Evolutionary conservation across 495 filamentous ascomycete species (phyloP).

Genomic region (Penicillium cataractarum): DNA sequence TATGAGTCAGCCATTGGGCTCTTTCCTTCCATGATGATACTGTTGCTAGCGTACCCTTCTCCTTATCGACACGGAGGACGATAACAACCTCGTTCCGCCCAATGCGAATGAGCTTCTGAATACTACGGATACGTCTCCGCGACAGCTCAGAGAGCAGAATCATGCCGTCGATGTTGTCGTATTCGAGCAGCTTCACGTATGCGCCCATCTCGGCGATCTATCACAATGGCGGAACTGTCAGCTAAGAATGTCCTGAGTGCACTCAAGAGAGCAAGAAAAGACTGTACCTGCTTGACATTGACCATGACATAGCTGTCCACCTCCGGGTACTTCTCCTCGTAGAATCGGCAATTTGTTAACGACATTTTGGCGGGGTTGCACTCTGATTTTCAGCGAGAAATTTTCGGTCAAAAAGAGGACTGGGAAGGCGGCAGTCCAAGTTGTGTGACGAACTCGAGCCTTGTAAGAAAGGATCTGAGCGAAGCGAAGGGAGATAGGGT

Average conservation of each 20-base stretch:
- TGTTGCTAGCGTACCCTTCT: conserved; percentile 72
- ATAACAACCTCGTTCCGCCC: conserved; percentile 98
- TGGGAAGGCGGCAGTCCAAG: conserved; percentile 27
- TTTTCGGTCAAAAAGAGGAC: conserved; percentile 20
- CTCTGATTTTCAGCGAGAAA: conserved; percentile 35
- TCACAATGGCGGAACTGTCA: conserved; percentile 14
- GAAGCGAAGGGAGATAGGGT: conserved; percentile 13
- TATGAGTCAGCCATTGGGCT: conserved; percentile 32
- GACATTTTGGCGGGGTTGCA: conserved; percentile 75
- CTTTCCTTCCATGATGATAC: not conserved
- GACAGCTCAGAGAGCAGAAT: conserved; percentile 96
- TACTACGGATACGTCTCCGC: conserved; percentile 93
- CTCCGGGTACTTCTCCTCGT: conserved; percentile 98
- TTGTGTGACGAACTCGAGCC: conserved; percentile 14
- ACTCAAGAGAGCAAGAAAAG: not conserved
- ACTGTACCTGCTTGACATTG: conserved; percentile 86
- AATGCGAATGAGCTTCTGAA: conserved; percentile 98
- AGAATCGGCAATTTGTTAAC: conserved; percentile 97
- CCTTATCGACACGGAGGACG: conserved; percentile 96
- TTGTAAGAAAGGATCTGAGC: conserved; percentile 13
- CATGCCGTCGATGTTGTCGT: conserved; percentile 99
- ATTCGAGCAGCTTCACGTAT: conserved; percentile 98
- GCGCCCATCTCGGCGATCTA: conserved; percentile 99
- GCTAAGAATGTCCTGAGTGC: not conserved
- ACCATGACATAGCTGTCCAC: conserved; percentile 99